Base-by-base conservation (phyloP, 163 green algal genomes). In the Scenedesmus sp. region DNA sequence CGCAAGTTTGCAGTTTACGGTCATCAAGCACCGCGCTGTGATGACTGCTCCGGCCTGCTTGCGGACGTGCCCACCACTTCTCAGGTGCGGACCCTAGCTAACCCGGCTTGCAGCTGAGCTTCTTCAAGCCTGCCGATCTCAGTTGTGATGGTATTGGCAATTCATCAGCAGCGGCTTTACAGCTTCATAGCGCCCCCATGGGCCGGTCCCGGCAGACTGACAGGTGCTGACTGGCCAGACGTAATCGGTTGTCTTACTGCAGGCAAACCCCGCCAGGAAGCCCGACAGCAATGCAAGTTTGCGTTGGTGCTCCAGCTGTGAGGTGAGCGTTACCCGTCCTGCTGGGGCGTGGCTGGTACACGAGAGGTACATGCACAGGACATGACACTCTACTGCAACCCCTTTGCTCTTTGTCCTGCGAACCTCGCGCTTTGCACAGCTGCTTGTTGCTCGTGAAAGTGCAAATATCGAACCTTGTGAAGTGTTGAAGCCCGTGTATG, bases 1-100 rank as follows among this genome's bases (percentile, higher is more conserved):
- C 66, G 86, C 5, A 70, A 20, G 20, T 59, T 64, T 70, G 86
- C 86, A 12, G 52, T 59, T 20, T 60, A 84, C 20, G 84, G 15
- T 23, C 52, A 90, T 62, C 34, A 54, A 2, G 9, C 52, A 13
- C 52, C n/a, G 16, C 84, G 84, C 34, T 93, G 86, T 62, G 82
- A 93, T 57, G 74, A 93, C 56, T 91, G 90, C 54, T 57, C 16
- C 15, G 16, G n/a, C 6, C 34, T 26, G 4, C 86, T 93, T 54
- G 77, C 82, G 4, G 86, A 91, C 57, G 90, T 91, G 23, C 84
- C 86, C 67, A 87, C 86, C 77, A 90, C 90, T 23, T 86, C 66
- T 23, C 85, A 93, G 90, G 90, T 91, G 34, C 12, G 55, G 10
- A 70, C 9, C 18, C 74, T 56, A 3, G 13, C 23, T 12, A 82